phyloP scores from a whole-genome alignment of 2,329 filamentous ascomycete genomes.

The Ophioceras dolichostomum region DNA sequence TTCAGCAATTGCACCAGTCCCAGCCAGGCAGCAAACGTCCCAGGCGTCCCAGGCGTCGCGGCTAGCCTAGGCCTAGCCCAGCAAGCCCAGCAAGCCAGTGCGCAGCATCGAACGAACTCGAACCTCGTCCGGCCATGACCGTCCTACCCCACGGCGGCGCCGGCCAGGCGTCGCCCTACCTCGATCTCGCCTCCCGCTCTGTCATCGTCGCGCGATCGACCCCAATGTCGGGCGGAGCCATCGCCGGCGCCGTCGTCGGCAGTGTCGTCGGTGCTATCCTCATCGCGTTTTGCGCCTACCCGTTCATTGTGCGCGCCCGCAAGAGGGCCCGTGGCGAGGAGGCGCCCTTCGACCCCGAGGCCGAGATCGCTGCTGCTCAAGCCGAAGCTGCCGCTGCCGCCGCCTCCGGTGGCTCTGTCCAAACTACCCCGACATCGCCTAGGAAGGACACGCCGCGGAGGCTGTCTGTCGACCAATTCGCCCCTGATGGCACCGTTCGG shows the following conservation, averaged over 20 bases:
- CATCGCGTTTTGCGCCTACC: conserved; percentile 17
- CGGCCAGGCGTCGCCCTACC: no score
- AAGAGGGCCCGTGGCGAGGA: conserved; percentile 9
- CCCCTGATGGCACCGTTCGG: not conserved
- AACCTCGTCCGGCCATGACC: no score
- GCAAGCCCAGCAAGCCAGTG: no score
- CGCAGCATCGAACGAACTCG: no score
- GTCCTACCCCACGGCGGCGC: no score
- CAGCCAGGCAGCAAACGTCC: no score
- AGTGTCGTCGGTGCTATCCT: conserved; percentile 15
- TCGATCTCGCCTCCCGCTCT: no score
- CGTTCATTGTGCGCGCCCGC: conserved; percentile 17
- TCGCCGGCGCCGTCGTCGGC: conserved; percentile 21
- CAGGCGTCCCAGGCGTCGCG: no score
- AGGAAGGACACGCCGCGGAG: not conserved
- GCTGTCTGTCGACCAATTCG: conserved; percentile 3
- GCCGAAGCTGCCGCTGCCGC: not conserved
- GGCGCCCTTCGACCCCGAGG: conserved; percentile 9
- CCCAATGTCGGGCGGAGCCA: conserved; percentile 15
- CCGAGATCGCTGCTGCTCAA: conserved; percentile 16
- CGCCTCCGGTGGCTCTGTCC: no score
- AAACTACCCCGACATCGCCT: not conserved
- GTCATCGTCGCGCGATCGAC: no score
- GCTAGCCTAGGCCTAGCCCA: no score
- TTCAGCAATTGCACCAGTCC: no score